Evolutionary conservation across 257 asterid species (phyloP).

Genomic region (Solanum corneliomulleri): DNA sequence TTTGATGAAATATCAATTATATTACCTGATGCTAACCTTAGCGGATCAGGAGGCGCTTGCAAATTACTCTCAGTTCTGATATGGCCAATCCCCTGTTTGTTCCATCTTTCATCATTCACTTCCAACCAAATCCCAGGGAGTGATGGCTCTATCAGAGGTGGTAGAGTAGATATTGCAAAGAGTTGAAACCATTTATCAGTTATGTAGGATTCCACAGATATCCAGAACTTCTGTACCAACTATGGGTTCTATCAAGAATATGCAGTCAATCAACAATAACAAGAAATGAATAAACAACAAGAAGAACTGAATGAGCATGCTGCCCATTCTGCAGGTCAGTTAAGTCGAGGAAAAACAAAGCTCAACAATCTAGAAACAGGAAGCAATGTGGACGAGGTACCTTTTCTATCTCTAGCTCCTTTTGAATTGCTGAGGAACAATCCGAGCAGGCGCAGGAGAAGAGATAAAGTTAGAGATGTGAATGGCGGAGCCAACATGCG

Average conservation of each 20-base stretch:
- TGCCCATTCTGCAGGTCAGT: neutral
- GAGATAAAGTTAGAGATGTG: neutral
- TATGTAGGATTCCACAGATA: neutral
- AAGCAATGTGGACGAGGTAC: neutral
- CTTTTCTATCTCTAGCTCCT: neutral
- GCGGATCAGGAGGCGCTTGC: too few species aligned
- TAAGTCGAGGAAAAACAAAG: neutral
- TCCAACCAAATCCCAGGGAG: neutral
- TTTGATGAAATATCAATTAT: neutral
- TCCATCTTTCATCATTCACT: neutral
- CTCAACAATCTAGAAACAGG: neutral
- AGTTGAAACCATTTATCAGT: neutral
- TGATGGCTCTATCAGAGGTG: neutral
- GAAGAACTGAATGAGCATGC: neutral
- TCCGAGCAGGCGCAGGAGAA: neutral
- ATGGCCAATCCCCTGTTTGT: neutral
- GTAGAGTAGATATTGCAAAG: neutral
- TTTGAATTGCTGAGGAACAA: neutral
- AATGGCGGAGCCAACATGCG: neutral
- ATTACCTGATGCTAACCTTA: neutral
- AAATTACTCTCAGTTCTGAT: neutral
- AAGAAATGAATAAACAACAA: neutral
- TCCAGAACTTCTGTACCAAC: neutral
- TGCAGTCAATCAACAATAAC: neutral
- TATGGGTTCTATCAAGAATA: slow-evolving; percentile 1